phyloP scores from a whole-genome alignment of 164 flowering plant genomes.

The Stephania yunnanensis region DNA sequence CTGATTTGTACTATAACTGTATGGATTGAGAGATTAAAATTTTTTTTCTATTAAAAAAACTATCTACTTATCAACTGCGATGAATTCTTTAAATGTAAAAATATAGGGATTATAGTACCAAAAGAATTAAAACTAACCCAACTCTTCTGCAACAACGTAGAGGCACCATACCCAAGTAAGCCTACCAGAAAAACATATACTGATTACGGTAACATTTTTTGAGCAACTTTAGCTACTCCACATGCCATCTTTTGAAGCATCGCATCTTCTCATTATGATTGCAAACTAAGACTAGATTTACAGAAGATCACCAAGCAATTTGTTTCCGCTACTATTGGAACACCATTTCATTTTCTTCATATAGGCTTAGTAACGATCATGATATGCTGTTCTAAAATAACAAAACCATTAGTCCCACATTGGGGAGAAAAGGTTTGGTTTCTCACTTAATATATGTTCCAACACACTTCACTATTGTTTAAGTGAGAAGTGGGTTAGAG shows the following conservation, averaged over 20 bases:
- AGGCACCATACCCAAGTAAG: slow-evolving; percentile 16
- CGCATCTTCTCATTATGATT: not conserved
- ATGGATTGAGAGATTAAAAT: not conserved
- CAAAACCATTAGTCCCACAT: too few relatives aligned
- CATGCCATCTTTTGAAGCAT: too few relatives aligned
- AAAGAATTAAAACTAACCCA: not conserved
- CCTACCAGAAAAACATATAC: not conserved
- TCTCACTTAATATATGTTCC: too few relatives aligned
- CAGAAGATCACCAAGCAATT: too few relatives aligned
- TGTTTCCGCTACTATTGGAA: too few relatives aligned
- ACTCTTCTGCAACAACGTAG: not conserved
- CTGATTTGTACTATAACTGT: not conserved
- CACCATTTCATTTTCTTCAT: not conserved
- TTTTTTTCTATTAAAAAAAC: not conserved
- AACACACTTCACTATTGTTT: too few relatives aligned
- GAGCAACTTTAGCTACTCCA: too few relatives aligned
- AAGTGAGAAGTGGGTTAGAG: too few relatives aligned
- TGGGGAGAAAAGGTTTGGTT: too few relatives aligned
- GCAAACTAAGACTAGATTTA: not conserved
- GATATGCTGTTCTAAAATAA: slow-evolving; percentile 26
- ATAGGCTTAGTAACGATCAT: slow-evolving; percentile 23
- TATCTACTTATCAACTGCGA: not conserved
- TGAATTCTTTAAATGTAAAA: not conserved
- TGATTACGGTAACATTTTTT: not conserved
- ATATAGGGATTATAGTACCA: not conserved